Base-by-base conservation (phyloP, 2,329 filamentous ascomycete genomes). In the Botrytis paeoniae region DNA sequence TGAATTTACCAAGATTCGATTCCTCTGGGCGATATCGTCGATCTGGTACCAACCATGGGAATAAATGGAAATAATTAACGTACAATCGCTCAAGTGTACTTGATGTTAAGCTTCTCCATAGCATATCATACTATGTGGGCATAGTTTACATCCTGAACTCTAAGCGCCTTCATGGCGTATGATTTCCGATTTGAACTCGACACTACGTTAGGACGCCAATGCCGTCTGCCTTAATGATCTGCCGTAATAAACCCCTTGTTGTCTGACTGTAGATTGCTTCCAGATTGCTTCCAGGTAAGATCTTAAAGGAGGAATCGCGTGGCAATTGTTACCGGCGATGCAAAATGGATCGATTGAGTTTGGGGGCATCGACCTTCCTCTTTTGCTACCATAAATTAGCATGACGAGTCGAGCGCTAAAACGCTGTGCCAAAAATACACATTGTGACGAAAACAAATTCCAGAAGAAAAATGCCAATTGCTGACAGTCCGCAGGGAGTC, bases 311-410 rank as follows among this genome's bases (percentile, higher is more conserved):
- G 37, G 37, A 57, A 29, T 43, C 48, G 65, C 35, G 51, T 68
- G 25, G 48, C 65, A 32, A 57, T 32, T 32, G 48, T 41, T 41
- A 57, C 51, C 65, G 20, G 65, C 48, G 48, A 41, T 57, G 65
- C 37, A n/a, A 69, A 51, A 69, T 41, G 65, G 65, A 69, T 69
- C 48, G 37, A 69, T 69, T 41, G n/a, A 54, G 48, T 57, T 68
- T 68, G 39, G n/a, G 18, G 32, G 5, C 7, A 54, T 29, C 25
- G 54, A 57, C 35, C 45, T 41, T 41, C 18, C 25, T 54, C 18
- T 66, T 51, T 22, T 18, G 9, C 48, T 51, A 35, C 16, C 12
- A 68, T 54, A 22, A 22, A 41, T 41, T 8, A 39, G 7, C 35
- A 57, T 57, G 14, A n/a, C 12, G 35, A 41, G 39, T 57, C 12